Evolutionary conservation across 345 rosid genomes (phyloP).

Genomic region (Bruguiera sexangula): DNA sequence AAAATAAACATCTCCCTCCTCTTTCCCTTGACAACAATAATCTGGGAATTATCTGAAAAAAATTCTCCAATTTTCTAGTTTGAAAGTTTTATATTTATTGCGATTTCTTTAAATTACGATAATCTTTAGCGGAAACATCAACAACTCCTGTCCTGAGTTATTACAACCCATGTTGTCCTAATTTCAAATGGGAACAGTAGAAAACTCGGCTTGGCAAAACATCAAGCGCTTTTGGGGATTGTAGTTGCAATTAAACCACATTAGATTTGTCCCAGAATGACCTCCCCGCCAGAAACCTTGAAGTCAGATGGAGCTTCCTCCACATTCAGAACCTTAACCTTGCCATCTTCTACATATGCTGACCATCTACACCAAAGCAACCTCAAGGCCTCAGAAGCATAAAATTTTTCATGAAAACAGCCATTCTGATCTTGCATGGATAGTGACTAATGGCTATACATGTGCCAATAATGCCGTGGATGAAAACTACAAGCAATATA

Average conservation of each 20-base stretch:
- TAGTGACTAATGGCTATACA: neutral
- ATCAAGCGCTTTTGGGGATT: neutral
- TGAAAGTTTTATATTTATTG: too few species aligned
- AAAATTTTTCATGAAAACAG: neutral
- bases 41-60: too few species aligned
- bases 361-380: slow-evolving; percentile 62
- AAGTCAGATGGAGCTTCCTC: slow-evolving; percentile 88
- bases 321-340: slow-evolving; percentile 68
- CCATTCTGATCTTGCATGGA: neutral
- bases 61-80: too few species aligned
- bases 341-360: slow-evolving; percentile 80
- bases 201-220: neutral
- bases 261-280: slow-evolving; percentile 73
- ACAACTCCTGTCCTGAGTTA: neutral
- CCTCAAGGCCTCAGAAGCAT: neutral
- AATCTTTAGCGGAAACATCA: neutral
- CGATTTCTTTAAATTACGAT: too few species aligned
- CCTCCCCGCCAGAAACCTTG: slow-evolving; percentile 78
- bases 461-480: too few species aligned
- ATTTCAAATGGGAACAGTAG: neutral
- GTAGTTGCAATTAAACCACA: neutral
- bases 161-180: neutral
- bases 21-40: too few species aligned
- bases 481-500: too few species aligned
- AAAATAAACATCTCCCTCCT: too few species aligned